Conservation (phyloP, 495 filamentous ascomycete genomes). For the Aspergillus conjunctus region DNA sequence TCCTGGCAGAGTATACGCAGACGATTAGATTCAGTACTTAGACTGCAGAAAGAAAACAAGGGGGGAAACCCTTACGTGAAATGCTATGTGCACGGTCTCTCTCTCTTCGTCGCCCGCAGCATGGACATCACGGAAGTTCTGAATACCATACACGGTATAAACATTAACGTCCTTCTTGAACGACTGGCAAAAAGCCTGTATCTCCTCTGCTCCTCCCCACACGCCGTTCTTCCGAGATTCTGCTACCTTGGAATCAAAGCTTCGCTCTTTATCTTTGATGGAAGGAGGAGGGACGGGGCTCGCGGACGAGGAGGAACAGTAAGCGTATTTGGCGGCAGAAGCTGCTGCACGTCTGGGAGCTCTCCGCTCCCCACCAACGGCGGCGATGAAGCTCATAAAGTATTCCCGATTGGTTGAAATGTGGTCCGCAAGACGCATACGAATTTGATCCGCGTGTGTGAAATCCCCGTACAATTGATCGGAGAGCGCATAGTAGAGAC, state of each 20-base stretch:
- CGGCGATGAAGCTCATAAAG: conserved; percentile 69
- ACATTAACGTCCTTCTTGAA: conserved; percentile 67
- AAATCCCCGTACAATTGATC: conserved; percentile 74
- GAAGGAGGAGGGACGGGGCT: conserved; percentile 42
- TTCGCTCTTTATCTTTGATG: conserved; percentile 59
- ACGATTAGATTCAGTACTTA: neutral
- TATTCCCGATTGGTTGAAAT: conserved; percentile 62
- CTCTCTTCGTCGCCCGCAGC: conserved; percentile 45
- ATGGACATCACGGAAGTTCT: conserved; percentile 49
- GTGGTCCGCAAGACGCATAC: conserved; percentile 60
- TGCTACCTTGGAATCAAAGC: conserved; percentile 63
- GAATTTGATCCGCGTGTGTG: conserved; percentile 58
- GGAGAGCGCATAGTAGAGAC: conserved; percentile 75
- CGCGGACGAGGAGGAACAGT: conserved; percentile 38
- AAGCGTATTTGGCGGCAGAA: conserved; percentile 39
- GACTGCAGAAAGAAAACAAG: conserved; percentile 4
- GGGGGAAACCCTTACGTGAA: conserved; percentile 59
- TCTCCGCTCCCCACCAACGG: conserved; percentile 60
- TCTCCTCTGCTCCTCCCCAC: conserved; percentile 74
- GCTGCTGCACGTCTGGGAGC: conserved; percentile 63
- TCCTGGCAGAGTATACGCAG: conserved; percentile 19
- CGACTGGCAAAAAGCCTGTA: conserved; percentile 65
- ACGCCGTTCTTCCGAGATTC: conserved; percentile 63
- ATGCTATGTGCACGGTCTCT: conserved; percentile 64
- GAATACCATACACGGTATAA: conserved; percentile 54